These are phyloP conservation scores for Barnettozyma pratensis DNA, from an alignment of 805 yeast genomes.

Conservation along the genomic window DNA sequence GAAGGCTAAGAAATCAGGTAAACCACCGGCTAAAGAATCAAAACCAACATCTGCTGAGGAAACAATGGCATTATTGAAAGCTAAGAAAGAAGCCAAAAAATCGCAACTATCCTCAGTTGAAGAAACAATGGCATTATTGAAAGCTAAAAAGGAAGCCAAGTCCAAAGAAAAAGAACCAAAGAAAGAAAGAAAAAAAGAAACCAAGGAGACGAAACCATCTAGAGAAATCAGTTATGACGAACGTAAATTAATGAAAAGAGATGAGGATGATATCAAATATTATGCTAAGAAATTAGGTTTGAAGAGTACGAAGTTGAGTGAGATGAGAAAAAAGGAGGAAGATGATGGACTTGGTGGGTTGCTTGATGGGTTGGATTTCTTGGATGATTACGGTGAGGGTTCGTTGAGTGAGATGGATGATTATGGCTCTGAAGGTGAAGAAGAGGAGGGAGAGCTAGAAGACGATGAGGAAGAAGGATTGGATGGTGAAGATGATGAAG, in stretches of 20 bases:
- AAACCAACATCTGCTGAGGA: conserved; percentile 30
- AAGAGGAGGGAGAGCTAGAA: conserved; percentile 18
- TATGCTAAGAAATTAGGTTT: conserved; percentile 80
- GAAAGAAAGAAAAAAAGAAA: conserved; percentile 7
- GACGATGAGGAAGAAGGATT: conserved; percentile 25
- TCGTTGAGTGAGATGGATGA: conserved; percentile 22
- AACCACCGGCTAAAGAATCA: conserved; percentile 1
- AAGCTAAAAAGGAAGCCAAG: conserved; percentile 24
- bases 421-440: conserved; percentile 23
- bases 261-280: conserved; percentile 74
- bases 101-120: conserved; percentile 24
- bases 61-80: conserved; percentile 38
- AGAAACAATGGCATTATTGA: conserved; percentile 32
- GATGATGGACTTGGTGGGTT: conserved; percentile 81
- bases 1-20: conserved; percentile 31
- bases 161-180: conserved; percentile 11
- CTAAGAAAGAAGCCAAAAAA: conserved; percentile 15
- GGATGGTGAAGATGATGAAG: conserved; percentile 21
- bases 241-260: conserved; percentile 45
- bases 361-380: conserved; percentile 56
- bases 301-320: conserved; percentile 46
- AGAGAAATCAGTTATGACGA: conserved; percentile 37
- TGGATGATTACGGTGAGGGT: conserved; percentile 30
- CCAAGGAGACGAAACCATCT: conserved; percentile 11
- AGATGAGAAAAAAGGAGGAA: conserved; percentile 39